Evolutionary conservation across 2,329 filamentous ascomycete genomes (phyloP), one percentile per base, ranked within the genome.

Genomic region (Leptographium radiaticola): DNA sequence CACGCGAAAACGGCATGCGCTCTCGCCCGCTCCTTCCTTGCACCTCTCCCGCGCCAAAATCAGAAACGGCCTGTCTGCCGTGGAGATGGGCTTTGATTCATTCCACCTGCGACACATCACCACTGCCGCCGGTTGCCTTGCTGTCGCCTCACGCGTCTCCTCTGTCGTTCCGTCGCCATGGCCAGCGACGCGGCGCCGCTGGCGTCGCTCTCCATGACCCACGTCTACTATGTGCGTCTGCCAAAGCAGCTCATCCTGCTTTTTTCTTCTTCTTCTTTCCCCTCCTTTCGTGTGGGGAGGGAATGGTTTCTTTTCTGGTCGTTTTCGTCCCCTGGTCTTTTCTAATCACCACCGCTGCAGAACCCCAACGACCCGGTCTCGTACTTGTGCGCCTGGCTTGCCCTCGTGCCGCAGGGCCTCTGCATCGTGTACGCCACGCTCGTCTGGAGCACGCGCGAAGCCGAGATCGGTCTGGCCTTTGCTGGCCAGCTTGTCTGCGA

Each of bases 401-500:
- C 94, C 58, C 86, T 98, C 56, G 79, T 95, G 53, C 93, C 93
- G 0, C 93, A 98, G 68, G 89, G 84, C 25, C 81, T 98, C 57
- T 89, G 88, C 67, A 79, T 98, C 63, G 81, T 88, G 62, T 98
- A 98, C 69, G 86, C 82, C 36, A 93, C 91, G 25, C 76, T 98
- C 56, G 83, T 94, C 66, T 93, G 89, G 84, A 86, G 87, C 56
- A 89, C 89, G 40, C 87, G 93, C 65, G 93, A 98, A 70, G 77
- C 84, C 63, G 93, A 98, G 67, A 84, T 98, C 45, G 70, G 84
- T 47, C 77, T 97, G 62, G 90, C 95, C 81, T 95, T 96, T 67
- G 81, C 79, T 30, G 94, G 94, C 51, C 93, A 98, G 69, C 80
- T 97, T 68, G 83, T 77, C 51, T 97, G 91, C 72, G 94, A 98